Conservation (phyloP, 2,329 filamentous ascomycete genomes). For the Neofusicoccum cordaticola region DNA sequence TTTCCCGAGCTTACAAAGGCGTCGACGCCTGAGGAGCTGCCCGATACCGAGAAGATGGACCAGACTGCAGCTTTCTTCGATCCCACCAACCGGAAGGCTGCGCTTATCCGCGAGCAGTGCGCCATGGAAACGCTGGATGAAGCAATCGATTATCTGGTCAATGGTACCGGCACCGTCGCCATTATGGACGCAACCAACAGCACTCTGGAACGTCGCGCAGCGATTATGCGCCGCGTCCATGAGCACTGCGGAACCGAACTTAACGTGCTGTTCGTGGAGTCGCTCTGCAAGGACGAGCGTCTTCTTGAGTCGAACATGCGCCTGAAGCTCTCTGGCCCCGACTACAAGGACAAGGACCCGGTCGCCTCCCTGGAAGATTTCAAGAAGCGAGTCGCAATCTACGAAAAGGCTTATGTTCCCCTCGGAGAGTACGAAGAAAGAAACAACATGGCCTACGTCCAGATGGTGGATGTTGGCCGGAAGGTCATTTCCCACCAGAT, state of each 20-base stretch:
- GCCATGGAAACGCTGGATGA: slow-evolving; percentile 92
- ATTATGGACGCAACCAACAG: slow-evolving; percentile 98
- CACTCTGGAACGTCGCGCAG: slow-evolving; percentile 78
- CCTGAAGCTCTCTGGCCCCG: slow-evolving; percentile 88
- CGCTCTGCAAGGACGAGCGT: slow-evolving; percentile 79
- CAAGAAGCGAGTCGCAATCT: slow-evolving; percentile 85
- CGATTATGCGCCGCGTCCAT: slow-evolving; percentile 80
- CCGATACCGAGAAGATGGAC: slow-evolving; percentile 61
- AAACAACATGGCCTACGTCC: slow-evolving; percentile 89
- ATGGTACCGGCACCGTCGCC: slow-evolving; percentile 80
- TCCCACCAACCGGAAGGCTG: slow-evolving; percentile 77
- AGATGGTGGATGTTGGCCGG: slow-evolving; percentile 95
- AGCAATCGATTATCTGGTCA: slow-evolving; percentile 81
- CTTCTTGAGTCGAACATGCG: slow-evolving; percentile 96
- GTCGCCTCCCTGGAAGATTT: slow-evolving; percentile 82
- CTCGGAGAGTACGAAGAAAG: slow-evolving; percentile 88
- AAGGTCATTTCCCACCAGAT: slow-evolving; percentile 91
- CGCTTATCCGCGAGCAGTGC: slow-evolving; percentile 83
- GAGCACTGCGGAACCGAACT: slow-evolving; percentile 77
- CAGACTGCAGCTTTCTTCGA: slow-evolving; percentile 95
- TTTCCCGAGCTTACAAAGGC: slow-evolving; percentile 31
- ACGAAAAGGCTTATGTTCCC: slow-evolving; percentile 90
- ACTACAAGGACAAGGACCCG: slow-evolving; percentile 94
- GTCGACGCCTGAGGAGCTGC: slow-evolving; percentile 22
- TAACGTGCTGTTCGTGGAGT: slow-evolving; percentile 93